Percentiles rank a stretch among this genome's conserved stretches.
phyloP scores from a whole-genome alignment of 83 land plant species.

The Larix sibirica region DNA sequence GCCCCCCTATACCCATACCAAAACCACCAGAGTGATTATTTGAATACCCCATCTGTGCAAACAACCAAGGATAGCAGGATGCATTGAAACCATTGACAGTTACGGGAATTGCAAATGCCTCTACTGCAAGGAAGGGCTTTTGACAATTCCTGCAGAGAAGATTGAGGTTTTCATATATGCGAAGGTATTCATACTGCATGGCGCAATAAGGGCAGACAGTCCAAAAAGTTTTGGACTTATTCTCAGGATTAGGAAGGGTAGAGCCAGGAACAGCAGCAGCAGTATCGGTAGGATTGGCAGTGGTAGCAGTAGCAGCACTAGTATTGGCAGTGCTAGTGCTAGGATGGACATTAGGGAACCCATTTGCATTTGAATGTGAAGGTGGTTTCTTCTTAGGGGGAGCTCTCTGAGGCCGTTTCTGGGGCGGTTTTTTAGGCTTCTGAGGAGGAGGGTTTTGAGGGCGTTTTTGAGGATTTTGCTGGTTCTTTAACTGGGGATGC shows the following conservation, averaged over 20 bases:
- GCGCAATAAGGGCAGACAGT: conserved; percentile 66
- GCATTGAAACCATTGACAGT: neutral
- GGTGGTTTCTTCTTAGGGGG: neutral
- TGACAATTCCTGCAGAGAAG: conserved; percentile 72
- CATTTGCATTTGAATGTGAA: conserved; percentile 4
- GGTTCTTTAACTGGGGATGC: no score
- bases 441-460: neutral
- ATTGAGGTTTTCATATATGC: conserved; percentile 53
- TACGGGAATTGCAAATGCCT: conserved; percentile 35
- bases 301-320: neutral
- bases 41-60: neutral
- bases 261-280: neutral
- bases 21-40: neutral
- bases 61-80: neutral
- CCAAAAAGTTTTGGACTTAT: conserved; percentile 58
- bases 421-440: conserved; percentile 12
- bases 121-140: conserved; percentile 57
- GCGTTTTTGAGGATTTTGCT: no score
- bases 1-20: neutral
- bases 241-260: neutral
- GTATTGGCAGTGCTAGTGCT: neutral
- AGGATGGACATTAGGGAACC: neutral
- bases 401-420: conserved; percentile 4
- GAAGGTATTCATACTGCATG: conserved; percentile 72
- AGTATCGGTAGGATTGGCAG: neutral